Base-by-base conservation (phyloP, 495 filamentous ascomycete species). In the Emericellopsis terricola region DNA sequence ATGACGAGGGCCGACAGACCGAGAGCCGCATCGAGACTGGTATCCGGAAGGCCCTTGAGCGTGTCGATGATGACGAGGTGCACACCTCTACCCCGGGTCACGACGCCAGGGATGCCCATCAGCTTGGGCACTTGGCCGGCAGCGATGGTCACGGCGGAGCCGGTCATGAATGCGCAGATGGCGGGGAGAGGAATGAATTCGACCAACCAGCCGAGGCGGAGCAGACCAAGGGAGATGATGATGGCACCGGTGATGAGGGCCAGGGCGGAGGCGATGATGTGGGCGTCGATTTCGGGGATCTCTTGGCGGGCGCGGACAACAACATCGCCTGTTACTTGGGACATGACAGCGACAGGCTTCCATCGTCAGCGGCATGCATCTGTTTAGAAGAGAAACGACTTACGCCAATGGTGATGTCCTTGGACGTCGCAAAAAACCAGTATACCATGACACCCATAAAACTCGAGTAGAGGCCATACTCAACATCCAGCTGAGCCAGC, bases 311-410 rank as follows among this genome's bases (percentile, higher is more conserved):
- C 76, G 7, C 65, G 50, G 29, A 55, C 40, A 33, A 94, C 65
- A 29, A 92, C 74, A 28, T 76, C 73, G 26, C 89, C 89, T 2
- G 76, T 76, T 29, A 96, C 56, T 10, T 80, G 89, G 2, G 87
- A 97, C 76, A 94, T 80, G 38, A 96, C 87, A 20, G 87, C 87
- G 23, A 94, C 86, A 19, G 87, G 80, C 79, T 87, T 48, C 8
- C 34, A 21, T 21, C 33, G 32, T 39, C 23, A 41, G 33, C 18
- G 33, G 7, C 27, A 27, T 13, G 4, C 13, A 18, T 29, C 31
- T 13, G 26, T n/a, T 8, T 23, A 3, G 14, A 11, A 4, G 15
- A 32, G 0, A 24, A 8, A 4, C 1, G 10, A 64, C 68, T 48
- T 58, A 73, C 71, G 19, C 73, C 73, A 37, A 78, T 76, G 24